These are phyloP conservation scores for Epichloe gansuensis DNA, from an alignment of 2,329 filamentous ascomycete species.

Conservation along the genomic window DNA sequence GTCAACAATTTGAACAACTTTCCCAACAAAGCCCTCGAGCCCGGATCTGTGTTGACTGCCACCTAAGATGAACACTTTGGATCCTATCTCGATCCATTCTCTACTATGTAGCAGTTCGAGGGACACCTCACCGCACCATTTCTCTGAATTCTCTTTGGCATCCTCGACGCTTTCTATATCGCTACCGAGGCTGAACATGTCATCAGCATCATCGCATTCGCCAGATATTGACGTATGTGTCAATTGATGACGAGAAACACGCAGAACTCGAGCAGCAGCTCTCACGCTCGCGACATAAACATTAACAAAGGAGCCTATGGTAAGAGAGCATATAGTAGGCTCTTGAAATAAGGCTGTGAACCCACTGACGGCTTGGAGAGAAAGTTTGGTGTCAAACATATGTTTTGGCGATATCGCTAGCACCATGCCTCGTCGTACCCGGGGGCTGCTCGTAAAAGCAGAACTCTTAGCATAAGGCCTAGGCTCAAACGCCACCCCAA, in stretches of 20 bases:
- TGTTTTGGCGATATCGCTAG: slow-evolving; percentile 50
- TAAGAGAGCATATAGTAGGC: slow-evolving; percentile 47
- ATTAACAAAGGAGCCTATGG: slow-evolving; percentile 58
- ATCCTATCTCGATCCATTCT: slow-evolving; percentile 63
- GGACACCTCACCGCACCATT: slow-evolving; percentile 36
- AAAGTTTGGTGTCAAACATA: slow-evolving; percentile 41
- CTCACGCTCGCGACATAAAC: slow-evolving; percentile 81
- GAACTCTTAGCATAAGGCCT: slow-evolving; percentile 1
- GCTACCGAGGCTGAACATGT: slow-evolving; percentile 46
- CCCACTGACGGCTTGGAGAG: slow-evolving; percentile 52
- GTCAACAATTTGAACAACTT: slow-evolving; percentile 47
- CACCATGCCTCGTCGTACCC: slow-evolving; percentile 71
- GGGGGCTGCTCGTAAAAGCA: slow-evolving; percentile 15
- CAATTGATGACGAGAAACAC: slow-evolving; percentile 26
- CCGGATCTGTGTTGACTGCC: slow-evolving; percentile 53
- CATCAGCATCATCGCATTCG: slow-evolving; percentile 31
- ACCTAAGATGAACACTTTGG: slow-evolving; percentile 57
- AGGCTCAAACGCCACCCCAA: slow-evolving; percentile 58
- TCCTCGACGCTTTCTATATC: slow-evolving; percentile 25
- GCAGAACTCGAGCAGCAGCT: slow-evolving; percentile 61
- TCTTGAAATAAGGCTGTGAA: slow-evolving; percentile 61
- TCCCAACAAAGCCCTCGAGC: slow-evolving; percentile 60
- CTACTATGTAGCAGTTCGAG: slow-evolving; percentile 56
- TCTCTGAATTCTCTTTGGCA: slow-evolving; percentile 11
- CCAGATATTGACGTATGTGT: slow-evolving; percentile 14